Conservation (phyloP, 2,329 filamentous ascomycete genomes). For the Lachnellula arida region DNA sequence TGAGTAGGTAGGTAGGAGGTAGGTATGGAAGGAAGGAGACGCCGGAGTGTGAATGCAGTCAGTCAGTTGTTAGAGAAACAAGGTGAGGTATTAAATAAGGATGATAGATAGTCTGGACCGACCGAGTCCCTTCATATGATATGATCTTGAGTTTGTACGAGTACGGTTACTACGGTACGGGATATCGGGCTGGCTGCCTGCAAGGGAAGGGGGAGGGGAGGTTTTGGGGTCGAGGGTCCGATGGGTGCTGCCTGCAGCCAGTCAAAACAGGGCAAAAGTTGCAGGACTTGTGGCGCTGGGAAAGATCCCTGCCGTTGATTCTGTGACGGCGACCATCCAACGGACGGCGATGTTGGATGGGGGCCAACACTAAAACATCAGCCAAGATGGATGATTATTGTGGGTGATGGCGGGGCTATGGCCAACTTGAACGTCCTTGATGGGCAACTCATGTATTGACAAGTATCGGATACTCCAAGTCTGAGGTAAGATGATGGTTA, state of each 20-base stretch:
- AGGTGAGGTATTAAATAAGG: background rate
- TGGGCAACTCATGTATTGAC: constrained; percentile 1
- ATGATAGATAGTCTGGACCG: background rate
- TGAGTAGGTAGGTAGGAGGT: too few species aligned
- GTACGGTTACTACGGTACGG: background rate
- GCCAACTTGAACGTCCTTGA: too few species aligned
- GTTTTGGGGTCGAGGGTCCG: background rate
- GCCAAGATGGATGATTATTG: background rate
- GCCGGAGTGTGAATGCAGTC: background rate
- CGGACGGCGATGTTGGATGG: background rate
- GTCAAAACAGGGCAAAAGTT: background rate
- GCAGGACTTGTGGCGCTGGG: background rate
- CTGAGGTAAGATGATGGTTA: background rate
- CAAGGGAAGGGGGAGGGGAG: background rate
- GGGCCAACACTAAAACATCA: background rate
- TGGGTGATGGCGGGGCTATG: background rate
- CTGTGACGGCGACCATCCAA: background rate
- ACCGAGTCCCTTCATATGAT: background rate
- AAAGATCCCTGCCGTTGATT: background rate
- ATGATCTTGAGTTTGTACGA: too few species aligned
- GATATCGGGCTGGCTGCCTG: background rate
- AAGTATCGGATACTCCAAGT: background rate
- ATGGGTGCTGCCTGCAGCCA: background rate
- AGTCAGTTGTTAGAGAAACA: background rate
- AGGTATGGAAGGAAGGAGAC: background rate